Percentiles rank a stretch among this genome's conserved stretches.
These are phyloP conservation scores for Craterostigma plantagineum DNA, from an alignment of 257 asterid species.

Conservation along the genomic window DNA sequence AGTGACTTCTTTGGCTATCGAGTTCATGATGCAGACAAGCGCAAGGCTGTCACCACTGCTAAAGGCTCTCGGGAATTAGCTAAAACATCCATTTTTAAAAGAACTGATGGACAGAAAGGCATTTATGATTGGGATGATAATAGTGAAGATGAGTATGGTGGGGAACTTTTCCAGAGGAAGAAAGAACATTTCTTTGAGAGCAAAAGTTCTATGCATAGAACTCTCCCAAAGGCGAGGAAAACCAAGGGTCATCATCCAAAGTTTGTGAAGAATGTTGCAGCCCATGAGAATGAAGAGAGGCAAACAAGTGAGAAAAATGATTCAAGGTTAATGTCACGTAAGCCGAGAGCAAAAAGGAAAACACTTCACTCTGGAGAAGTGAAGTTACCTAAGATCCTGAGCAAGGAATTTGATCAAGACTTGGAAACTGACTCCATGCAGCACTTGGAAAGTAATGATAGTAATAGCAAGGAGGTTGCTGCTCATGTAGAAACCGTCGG, in stretches of 20 bases:
- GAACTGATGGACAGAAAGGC: constrained; percentile 17
- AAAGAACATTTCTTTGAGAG: constrained; percentile 35
- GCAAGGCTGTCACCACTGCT: constrained; percentile 28
- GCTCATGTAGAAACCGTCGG: constrained; percentile 27
- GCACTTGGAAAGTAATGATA: constrained; percentile 14
- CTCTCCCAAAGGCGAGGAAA: too few relatives aligned
- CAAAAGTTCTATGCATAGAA: constrained; percentile 13
- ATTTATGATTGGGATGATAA: constrained; percentile 72
- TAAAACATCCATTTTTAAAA: constrained; percentile 20
- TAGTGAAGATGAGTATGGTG: constrained; percentile 85
- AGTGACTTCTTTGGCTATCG: constrained; percentile 12
- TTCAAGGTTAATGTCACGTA: constrained; percentile 26
- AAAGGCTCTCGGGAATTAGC: constrained; percentile 60
- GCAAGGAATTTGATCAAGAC: constrained; percentile 24
- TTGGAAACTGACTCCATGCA: too few relatives aligned
- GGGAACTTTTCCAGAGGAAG: constrained; percentile 65
- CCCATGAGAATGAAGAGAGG: constrained; percentile 13
- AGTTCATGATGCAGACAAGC: constrained; percentile 17
- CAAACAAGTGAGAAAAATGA: constrained; percentile 21
- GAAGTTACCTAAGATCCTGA: constrained; percentile 20
- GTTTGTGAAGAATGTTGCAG: constrained; percentile 10
- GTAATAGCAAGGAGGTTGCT: constrained; percentile 13
- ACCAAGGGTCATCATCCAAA: too few relatives aligned
- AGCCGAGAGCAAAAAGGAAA: constrained; percentile 16
- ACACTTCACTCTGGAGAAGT: constrained; percentile 11